Evolutionary conservation across 139 green algal genomes (phyloP), one percentile per base, ranked within the genome.

Genomic region (Haematococcus sp.): DNA sequence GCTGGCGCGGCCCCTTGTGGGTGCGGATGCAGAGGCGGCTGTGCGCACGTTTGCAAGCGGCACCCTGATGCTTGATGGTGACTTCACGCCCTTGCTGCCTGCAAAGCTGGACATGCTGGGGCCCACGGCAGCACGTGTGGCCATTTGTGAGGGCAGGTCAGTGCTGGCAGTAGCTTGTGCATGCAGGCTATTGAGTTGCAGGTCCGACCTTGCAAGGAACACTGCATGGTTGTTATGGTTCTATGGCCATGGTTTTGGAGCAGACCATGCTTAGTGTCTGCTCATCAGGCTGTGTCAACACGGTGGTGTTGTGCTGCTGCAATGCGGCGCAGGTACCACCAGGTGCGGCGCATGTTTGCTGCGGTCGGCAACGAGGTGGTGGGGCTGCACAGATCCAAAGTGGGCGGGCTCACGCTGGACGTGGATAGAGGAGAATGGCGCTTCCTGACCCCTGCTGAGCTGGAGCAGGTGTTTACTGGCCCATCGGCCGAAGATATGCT

Each of bases 311-410:
- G 40, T 11, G 40, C 40, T 32, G 70, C 58, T 75, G 70, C 23
- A 68, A 46, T n/a, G 34, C 44, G 34, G 51, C 27, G 55, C 34
- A 25, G n/a, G 19, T 56, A 3, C 44, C 11, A 31, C 20, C 83
- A 89, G 80, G 76, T 90, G 9, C 76, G 82, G 7, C 76, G 81
- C 49, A 91, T 91, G 86, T 86, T 88, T 67, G 73, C 79, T 0
- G 74, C 86, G 0, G 19, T 88, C 0, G 86, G 80, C 4, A 54
- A 78, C 25, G 55, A 87, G 51, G 86, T 91, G 33, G 58, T 88
- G 33, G 59, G 19, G 25, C 79, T 90, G 58, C 79, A 81, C 33
- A 71, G 84, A 1, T 49, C 74, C 15, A 35, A 63, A 9, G 77
- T 90, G 4, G 81, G 81, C 11, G 81, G 59, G 9, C 80, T 90